Percentiles rank a stretch among this genome's conserved stretches.
phyloP scores from a whole-genome alignment of 306 rosid genomes.

The Rosa persica region DNA sequence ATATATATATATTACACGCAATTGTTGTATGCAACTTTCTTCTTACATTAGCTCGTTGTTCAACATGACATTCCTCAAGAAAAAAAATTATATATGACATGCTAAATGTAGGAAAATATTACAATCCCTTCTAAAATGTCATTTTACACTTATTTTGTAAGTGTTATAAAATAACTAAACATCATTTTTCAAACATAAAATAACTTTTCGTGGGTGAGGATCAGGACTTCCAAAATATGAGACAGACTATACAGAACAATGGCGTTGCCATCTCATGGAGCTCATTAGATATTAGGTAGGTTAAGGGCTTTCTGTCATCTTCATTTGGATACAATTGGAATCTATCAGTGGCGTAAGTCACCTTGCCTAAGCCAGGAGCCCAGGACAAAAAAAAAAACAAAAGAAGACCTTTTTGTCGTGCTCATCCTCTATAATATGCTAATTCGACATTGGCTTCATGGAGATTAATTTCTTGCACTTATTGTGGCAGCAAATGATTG shows the following conservation, averaged over 20 bases:
- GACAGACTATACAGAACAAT: neutral
- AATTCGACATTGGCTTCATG: conserved; percentile 13
- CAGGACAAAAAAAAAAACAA: neutral
- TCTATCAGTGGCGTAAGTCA: neutral
- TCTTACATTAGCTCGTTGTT: neutral
- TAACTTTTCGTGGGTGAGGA: neutral
- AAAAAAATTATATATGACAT: neutral
- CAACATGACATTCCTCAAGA: no score
- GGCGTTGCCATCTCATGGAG: neutral
- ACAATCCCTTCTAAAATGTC: neutral
- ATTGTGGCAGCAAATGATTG: neutral
- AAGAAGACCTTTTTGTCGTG: neutral
- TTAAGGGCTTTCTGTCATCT: neutral
- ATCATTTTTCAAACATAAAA: neutral
- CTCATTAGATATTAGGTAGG: neutral
- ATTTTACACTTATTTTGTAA: neutral
- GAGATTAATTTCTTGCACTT: neutral
- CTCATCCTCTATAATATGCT: neutral
- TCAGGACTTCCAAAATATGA: neutral
- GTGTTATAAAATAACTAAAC: no score
- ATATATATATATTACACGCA: no score
- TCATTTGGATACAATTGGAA: conserved; percentile 20
- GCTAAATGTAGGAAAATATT: neutral
- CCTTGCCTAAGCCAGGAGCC: neutral
- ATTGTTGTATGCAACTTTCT: neutral